A percentile compares a stretch with the other conserved stretches of the same genome.
These are phyloP conservation scores for Schizosaccharomyces japonicus DNA, from an alignment of 805 yeast species.

Conservation along the genomic window DNA sequence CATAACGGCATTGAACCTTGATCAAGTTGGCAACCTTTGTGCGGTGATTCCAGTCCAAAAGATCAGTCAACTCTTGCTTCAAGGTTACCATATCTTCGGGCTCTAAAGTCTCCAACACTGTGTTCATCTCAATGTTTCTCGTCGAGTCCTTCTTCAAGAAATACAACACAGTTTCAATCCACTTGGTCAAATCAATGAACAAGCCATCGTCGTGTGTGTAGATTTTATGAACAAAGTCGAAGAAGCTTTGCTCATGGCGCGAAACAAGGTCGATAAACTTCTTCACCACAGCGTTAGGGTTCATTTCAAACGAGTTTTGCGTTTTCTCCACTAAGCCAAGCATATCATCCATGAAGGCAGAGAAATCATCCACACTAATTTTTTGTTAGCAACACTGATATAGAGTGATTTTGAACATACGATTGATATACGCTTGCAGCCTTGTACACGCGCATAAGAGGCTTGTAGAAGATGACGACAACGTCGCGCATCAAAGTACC, in stretches of 20 bases:
- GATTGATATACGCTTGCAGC: constrained; percentile 43
- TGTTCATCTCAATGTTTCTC: constrained; percentile 10
- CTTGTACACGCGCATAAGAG: constrained; percentile 43
- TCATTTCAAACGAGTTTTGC: constrained; percentile 26
- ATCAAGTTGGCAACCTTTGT: neutral
- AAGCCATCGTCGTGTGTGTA: constrained; percentile 54
- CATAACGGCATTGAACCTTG: neutral
- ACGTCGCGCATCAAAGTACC: constrained; percentile 52
- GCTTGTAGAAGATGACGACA: constrained; percentile 48
- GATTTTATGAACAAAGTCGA: constrained; percentile 57
- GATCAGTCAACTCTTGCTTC: neutral
- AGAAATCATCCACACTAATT: constrained; percentile 27
- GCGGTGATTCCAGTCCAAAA: neutral
- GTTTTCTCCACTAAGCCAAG: constrained; percentile 29
- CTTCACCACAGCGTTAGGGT: constrained; percentile 41
- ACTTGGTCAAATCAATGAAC: constrained; percentile 44
- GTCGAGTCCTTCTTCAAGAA: constrained; percentile 34
- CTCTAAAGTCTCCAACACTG: neutral
- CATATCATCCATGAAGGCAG: constrained; percentile 44
- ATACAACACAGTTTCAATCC: constrained; percentile 47
- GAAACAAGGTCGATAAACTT: constrained; percentile 40
- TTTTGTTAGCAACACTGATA: neutral
- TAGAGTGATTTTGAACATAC: constrained; percentile 7
- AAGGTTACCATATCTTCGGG: neutral
- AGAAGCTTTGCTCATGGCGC: constrained; percentile 47